Evolutionary conservation across 345 rosid species (phyloP), one percentile per base, ranked within the genome.

Genomic region (Kandelia obovata): DNA sequence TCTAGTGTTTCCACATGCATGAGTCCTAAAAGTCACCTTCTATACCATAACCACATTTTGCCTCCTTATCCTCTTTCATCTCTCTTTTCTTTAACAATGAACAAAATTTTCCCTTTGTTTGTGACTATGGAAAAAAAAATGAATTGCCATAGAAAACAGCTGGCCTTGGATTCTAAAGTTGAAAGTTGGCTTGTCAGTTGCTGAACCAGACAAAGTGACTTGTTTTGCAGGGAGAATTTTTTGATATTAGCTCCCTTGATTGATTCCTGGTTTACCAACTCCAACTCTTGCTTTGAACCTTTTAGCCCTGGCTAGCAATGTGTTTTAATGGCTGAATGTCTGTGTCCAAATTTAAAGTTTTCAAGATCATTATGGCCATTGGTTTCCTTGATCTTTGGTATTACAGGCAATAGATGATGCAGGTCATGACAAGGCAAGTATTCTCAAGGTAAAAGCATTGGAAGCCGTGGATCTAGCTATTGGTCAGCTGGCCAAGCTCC

Each of bases 351-450:
- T 59, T 21, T 34, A 21, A 39, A 34, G 49, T 34, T 57, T 56
- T 25, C 13, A 28, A 63, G 32, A 34, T 67, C 47, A 37, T 25
- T 16, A 65, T 49, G 21, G 21, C 51, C n/a, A 64, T 47, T 16
- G 58, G 23, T 66, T 47, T 59, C 30, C 10, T 58, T 61, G 58
- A 46, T 57, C 63, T 53, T 52, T 69, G 64, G 49, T 47, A 55
- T 66, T 79, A 80, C 85, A 89, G 97, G 98, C 97, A 53, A 86
- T 92, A 83, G 96, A 95, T 78, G 98, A 95, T 81, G 97, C 96
- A 0, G 99, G 98, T 69, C 99, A 95, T 72, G 99, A 90, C 72
- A 95, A 92, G 85, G 96, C 91, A 5, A 86, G 86, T 52, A 17
- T 89, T 78, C 89, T 95, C 77, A 95, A 95, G 84, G 88, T 87